A percentile compares a stretch with the other conserved stretches of the same genome.
These are phyloP conservation scores for Osmanthus fragrans DNA, from an alignment of 257 asterid genomes.

Conservation along the genomic window DNA sequence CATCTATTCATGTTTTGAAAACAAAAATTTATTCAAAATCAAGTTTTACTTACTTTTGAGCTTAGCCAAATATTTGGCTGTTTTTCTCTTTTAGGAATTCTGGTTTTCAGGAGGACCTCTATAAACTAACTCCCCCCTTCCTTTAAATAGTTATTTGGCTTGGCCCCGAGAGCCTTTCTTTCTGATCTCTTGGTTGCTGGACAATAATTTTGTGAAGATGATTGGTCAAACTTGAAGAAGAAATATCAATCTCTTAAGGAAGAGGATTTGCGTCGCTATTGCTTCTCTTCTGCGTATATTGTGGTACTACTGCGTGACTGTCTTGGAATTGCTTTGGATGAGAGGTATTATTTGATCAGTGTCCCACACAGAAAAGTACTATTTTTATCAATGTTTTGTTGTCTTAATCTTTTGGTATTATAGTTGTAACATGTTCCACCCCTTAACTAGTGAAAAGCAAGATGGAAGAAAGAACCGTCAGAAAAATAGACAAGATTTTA, in stretches of 20 bases:
- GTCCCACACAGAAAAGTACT: no score
- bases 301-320: slow-evolving; percentile 92
- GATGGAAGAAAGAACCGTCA: no score
- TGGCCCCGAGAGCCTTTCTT: slow-evolving; percentile 65
- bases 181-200: slow-evolving; percentile 84
- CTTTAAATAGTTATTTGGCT: slow-evolving; percentile 70
- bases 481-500: no score
- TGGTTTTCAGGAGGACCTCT: not conserved
- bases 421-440: no score
- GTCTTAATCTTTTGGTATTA: no score
- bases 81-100: not conserved
- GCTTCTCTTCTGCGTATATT: slow-evolving; percentile 97
- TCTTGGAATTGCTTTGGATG: slow-evolving; percentile 82
- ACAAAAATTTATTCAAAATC: no score
- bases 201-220: slow-evolving; percentile 75
- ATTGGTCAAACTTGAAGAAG: slow-evolving; percentile 72
- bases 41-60: no score
- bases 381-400: no score
- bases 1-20: no score
- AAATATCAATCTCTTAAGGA: slow-evolving; percentile 58
- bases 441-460: no score
- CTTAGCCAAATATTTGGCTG: not conserved
- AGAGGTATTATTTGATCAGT: slow-evolving; percentile 46
- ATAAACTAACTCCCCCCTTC: slow-evolving; percentile 23
- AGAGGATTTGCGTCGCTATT: slow-evolving; percentile 77